Conservation (phyloP, 108 stramenopile genomes). For the Poteriospumella lacustris region DNA sequence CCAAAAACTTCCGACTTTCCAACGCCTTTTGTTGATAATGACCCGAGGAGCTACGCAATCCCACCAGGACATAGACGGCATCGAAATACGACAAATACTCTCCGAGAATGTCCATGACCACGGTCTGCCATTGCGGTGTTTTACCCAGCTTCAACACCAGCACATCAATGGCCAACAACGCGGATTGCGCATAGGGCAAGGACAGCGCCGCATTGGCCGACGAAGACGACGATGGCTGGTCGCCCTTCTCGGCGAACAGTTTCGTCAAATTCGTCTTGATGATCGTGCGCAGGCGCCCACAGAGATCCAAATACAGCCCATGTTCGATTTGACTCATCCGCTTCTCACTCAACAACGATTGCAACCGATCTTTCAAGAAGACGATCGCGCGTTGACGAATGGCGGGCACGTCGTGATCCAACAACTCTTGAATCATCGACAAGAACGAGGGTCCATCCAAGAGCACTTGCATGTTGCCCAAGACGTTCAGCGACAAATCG, state of each 20-base stretch:
- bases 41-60: too few species aligned
- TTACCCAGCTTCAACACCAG: not conserved
- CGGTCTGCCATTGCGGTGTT: not conserved
- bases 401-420: not conserved
- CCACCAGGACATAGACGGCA: too few species aligned
- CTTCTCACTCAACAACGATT: not conserved
- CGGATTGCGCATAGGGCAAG: constrained; percentile 18
- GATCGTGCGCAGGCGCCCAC: too few species aligned
- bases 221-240: too few species aligned
- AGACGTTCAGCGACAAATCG: not conserved
- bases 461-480: not conserved
- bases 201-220: too few species aligned
- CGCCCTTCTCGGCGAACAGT: too few species aligned
- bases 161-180: constrained; percentile 3
- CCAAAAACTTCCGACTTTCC: too few species aligned
- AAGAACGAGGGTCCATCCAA: not conserved
- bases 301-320: too few species aligned
- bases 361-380: not conserved
- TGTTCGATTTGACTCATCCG: too few species aligned
- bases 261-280: too few species aligned
- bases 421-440: not conserved
- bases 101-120: not conserved
- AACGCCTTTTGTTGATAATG: too few species aligned
- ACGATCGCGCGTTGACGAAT: not conserved
- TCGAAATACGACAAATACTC: not conserved